Percentiles rank a stretch among this genome's conserved stretches.
phyloP scores from a whole-genome alignment of 1,284 basidiomycete genomes.

The Cerrena zonata region DNA sequence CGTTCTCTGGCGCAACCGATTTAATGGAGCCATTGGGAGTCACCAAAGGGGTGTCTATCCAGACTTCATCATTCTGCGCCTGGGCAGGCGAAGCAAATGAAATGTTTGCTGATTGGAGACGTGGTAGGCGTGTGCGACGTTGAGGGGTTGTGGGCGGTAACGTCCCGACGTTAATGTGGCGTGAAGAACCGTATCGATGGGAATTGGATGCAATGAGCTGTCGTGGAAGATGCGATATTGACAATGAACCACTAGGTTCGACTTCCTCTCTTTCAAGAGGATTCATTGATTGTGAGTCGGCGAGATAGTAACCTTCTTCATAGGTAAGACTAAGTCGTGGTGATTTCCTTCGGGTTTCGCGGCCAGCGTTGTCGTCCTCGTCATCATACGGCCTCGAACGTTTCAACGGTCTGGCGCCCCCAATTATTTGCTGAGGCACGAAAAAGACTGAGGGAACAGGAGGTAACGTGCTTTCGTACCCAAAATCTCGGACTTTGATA shows the following conservation, averaged over 20 bases:
- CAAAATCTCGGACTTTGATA: slow-evolving; percentile 69
- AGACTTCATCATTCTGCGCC: slow-evolving; percentile 41
- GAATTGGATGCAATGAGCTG: no score
- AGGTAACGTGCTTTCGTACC: slow-evolving; percentile 58
- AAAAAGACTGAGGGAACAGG: slow-evolving; percentile 44
- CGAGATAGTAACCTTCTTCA: no score
- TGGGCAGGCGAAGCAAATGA: background rate
- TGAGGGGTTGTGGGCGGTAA: no score
- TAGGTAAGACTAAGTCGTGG: no score
- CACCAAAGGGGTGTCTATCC: slow-evolving; percentile 45
- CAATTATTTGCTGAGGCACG: slow-evolving; percentile 10
- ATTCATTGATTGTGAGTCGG: no score
- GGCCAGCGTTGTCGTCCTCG: background rate
- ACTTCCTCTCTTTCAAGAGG: no score
- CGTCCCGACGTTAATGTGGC: no score
- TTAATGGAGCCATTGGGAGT: slow-evolving; percentile 46
- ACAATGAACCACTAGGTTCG: no score
- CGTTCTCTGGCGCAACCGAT: background rate
- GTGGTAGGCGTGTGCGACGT: no score
- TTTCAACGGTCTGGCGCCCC: slow-evolving; percentile 1
- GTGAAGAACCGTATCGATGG: no score
- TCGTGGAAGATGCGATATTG: no score
- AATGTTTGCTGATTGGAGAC: background rate
- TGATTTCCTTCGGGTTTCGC: no score
- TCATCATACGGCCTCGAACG: slow-evolving; percentile 5